Evolutionary conservation across 2,329 filamentous ascomycete species (phyloP).

Genomic region (Alternaria sp.): DNA sequence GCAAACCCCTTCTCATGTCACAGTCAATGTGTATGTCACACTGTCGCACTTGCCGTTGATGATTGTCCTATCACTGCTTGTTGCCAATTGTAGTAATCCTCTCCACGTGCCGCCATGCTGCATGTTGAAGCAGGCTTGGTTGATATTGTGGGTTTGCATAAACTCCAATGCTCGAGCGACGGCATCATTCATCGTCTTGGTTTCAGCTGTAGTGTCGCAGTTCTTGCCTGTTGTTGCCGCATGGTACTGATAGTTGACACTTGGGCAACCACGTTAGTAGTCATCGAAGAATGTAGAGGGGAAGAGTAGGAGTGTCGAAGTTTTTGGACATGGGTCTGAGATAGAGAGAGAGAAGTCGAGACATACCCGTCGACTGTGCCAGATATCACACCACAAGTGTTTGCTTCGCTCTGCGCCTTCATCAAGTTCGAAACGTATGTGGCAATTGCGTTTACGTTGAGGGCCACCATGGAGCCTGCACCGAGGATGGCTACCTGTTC

Average conservation of each 20-base stretch:
- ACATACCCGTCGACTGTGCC: no score
- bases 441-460: not conserved
- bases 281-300: no score
- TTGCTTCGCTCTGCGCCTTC: no score
- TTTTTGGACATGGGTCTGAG: no score
- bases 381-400: no score
- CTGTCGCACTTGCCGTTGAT: not conserved
- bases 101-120: constrained; percentile 1
- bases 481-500: not conserved
- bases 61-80: not conserved
- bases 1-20: not conserved
- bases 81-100: not conserved
- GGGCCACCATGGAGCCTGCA: not conserved
- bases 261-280: not conserved
- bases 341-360: no score
- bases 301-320: no score
- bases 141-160: not conserved
- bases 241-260: not conserved
- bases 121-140: not conserved
- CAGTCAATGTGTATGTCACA: not conserved
- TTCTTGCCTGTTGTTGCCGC: not conserved
- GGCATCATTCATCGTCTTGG: not conserved
- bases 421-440: not conserved
- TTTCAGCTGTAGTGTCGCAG: not conserved
- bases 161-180: not conserved